phyloP scores from a whole-genome alignment of 768 basidiomycete species.

The Suillus hirtellus region DNA sequence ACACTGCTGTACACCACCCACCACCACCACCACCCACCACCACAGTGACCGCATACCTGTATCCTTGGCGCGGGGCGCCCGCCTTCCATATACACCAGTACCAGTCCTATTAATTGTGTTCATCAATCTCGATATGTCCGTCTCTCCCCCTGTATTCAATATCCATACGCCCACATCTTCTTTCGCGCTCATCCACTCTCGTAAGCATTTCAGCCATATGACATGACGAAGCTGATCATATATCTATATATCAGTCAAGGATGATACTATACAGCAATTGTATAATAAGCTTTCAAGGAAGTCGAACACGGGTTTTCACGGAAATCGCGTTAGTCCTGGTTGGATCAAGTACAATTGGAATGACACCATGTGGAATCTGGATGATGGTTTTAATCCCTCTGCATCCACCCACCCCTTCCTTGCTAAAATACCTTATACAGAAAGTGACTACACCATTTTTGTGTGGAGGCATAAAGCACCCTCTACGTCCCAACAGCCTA shows the following conservation, averaged over 20 bases:
- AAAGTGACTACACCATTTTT: constrained; percentile 88
- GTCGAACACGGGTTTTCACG: constrained; percentile 53
- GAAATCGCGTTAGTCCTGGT: constrained; percentile 65
- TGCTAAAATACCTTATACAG: constrained; percentile 36
- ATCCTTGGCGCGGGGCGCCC: background rate
- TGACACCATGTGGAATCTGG: constrained; percentile 78
- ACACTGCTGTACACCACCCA: background rate
- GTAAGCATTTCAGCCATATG: constrained; percentile 42
- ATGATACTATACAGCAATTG: constrained; percentile 63
- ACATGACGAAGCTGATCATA: constrained; percentile 14
- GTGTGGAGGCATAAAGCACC: constrained; percentile 63
- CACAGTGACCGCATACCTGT: background rate
- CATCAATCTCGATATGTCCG: constrained; percentile 24
- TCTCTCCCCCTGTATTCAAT: constrained; percentile 53
- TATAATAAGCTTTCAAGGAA: constrained; percentile 76
- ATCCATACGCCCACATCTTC: constrained; percentile 78
- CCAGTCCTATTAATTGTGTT: background rate
- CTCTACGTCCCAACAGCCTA: constrained; percentile 22
- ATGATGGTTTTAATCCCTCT: constrained; percentile 66
- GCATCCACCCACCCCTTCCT: background rate
- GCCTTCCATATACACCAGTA: background rate
- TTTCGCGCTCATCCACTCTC: constrained; percentile 72
- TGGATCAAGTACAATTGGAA: constrained; percentile 90
- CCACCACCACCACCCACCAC: background rate
- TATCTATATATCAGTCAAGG: constrained; percentile 49